Evolutionary conservation across 441 rosid genomes (phyloP).

Genomic region (Codiaeum variegatum): DNA sequence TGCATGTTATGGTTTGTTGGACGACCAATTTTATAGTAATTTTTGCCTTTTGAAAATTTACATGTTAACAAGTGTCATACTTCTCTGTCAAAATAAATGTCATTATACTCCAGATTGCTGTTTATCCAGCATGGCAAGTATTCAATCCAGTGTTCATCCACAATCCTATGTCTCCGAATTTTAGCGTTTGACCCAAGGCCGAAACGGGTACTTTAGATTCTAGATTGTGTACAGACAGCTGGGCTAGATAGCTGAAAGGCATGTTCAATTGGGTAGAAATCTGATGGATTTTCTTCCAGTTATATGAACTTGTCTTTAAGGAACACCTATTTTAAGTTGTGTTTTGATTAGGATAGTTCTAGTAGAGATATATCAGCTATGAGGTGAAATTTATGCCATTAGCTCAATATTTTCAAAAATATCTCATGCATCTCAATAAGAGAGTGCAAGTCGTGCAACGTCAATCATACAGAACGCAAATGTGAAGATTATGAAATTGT

Average conservation of each 20-base stretch:
- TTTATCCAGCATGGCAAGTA: background rate
- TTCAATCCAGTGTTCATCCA: background rate
- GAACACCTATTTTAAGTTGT: background rate
- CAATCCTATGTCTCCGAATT: background rate
- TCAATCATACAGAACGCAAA: background rate
- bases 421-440: background rate
- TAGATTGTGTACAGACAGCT: background rate
- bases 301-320: background rate
- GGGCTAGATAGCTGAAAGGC: background rate
- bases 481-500: background rate
- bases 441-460: background rate
- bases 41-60: background rate
- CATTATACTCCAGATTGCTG: background rate
- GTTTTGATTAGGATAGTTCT: background rate
- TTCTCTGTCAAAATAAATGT: too few species aligned
- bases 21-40: background rate
- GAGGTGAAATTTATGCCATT: background rate
- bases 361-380: background rate
- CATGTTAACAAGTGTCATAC: background rate
- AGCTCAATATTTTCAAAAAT: background rate
- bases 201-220: background rate
- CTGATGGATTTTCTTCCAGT: background rate
- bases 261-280: background rate
- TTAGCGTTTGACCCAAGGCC: background rate
- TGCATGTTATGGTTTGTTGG: background rate